Evolutionary conservation across 257 asterid genomes (phyloP), one percentile per base, ranked within the genome.

Genomic region (Solanum tarijense): DNA sequence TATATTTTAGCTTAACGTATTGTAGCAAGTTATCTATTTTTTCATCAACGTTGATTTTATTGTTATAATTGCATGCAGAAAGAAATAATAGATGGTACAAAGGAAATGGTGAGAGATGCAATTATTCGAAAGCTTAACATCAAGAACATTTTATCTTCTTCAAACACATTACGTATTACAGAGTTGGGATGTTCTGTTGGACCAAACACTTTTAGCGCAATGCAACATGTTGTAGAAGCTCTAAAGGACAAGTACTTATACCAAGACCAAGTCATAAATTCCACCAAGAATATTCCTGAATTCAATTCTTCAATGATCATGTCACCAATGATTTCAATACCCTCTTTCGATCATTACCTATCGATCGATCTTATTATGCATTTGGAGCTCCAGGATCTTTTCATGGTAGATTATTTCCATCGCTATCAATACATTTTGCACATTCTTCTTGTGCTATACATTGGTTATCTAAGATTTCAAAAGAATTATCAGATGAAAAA

Each of bases 131-230:
- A 43, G 52, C 52, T 43, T 43, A 5, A 73, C 72, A 46, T 27
- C 3, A 6, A 79, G n/a, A 36, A 1, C 12, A 31, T 87, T 5
- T 7, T 76, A 76, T 38, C 83, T 11, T n/a, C 78, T 25, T 18
- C 90, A 27, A 41, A 21, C 62, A 69, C 87, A 21, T 35, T 91
- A 5, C 32, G 31, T 16, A 60, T 88, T 7, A 81, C 39, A 2
- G 92, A 91, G 69, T 86, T 91, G 5, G 93, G 92, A 29, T 90
- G 92, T 46, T 89, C 92, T 9, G 35, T 73, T 2, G 93, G 91
- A 9, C 92, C 92, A 8, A 90, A 90, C 14, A 92, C 91, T 12
- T 92, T 88, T 73, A 21, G 39, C 6, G 21, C 89, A 4, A 46
- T 84, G 84, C 86, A 90, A 81, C 43, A 75, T 31, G 3, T 88